Evolutionary conservation across 495 filamentous ascomycete species (phyloP).

Genomic region (Annulohypoxylon nitens): DNA sequence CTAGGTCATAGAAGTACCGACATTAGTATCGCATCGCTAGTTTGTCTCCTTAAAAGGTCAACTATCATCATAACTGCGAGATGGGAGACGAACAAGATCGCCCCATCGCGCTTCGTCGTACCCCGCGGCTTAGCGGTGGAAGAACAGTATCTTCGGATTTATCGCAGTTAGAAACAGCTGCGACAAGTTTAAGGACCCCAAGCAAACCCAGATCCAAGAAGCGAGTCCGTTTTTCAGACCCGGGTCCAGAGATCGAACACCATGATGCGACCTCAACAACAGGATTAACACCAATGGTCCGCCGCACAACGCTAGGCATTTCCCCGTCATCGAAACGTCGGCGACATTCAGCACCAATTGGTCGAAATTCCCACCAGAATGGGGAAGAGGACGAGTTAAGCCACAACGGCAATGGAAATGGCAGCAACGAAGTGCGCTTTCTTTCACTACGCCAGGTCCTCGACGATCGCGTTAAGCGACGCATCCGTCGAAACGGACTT

Average conservation of each 20-base stretch:
- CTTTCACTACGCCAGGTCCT: conserved; percentile 76
- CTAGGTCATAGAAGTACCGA: background rate
- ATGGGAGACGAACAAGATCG: conserved; percentile 46
- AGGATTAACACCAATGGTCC: conserved; percentile 76
- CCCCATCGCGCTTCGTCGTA: conserved; percentile 51
- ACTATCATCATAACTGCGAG: conserved; percentile 18
- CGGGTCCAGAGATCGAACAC: conserved; percentile 62
- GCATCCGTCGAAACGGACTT: conserved; percentile 76
- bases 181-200: conserved; percentile 37
- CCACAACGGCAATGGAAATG: conserved; percentile 51
- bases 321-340: conserved; percentile 60
- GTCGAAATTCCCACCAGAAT: conserved; percentile 34
- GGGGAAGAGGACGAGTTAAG: conserved; percentile 33
- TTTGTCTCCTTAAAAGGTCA: conserved; percentile 24
- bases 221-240: conserved; percentile 79
- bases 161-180: conserved; percentile 37
- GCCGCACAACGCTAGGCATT: conserved; percentile 66
- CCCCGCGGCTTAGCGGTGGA: conserved; percentile 29
- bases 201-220: conserved; percentile 63
- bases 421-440: conserved; percentile 60
- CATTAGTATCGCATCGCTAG: conserved; percentile 3
- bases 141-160: conserved; percentile 25
- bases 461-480: conserved; percentile 77
- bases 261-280: conserved; percentile 59
- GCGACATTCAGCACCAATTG: conserved; percentile 57